Base-by-base conservation (phyloP, 2,329 filamentous ascomycete genomes). In the Diaporthe aspalathi region DNA sequence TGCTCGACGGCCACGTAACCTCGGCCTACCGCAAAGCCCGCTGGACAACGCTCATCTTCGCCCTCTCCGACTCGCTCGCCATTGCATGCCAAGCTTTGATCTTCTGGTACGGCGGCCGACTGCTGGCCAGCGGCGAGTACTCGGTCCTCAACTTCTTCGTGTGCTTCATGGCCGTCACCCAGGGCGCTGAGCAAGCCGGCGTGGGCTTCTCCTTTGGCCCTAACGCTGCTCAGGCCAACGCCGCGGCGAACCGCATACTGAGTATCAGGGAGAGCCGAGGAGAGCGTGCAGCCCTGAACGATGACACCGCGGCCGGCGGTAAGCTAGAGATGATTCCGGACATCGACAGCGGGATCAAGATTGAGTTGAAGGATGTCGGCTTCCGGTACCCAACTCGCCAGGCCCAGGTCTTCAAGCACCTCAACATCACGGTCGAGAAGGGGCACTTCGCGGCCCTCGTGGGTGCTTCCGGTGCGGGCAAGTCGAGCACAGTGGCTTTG, bases 371-470 rank as follows among this genome's bases (percentile, higher is more conserved):
- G 71, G 82, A 90, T 72, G 77, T 91, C 3, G 82, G 88, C 79
- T 91, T 91, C 82, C 86, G 84, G 73, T 91, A 91, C 75, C 88
- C 89, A 0, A 88, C 86, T 0, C 84, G 89, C 57, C 83, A 88
- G 69, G 81, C 86, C 3, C 84, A 86, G 27, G 86, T 92, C 40
- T 90, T 91, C 79, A 85, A 83, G 66, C 87, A 87, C 1, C 81
- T 94, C 70, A 90, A 86, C 76, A 82, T 94, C 72, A 88, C 85
- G 7, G 88, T 94, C 67, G 84, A 90, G 74, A 90, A 89, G 74
- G 92, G 91, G 5, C 90, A 93, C 77, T 93, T 93, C 76, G 90
- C 88, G 0, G 92, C 91, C 1, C 83, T 94, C 1, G 91, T 94
- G 6, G 92, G 92, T 1, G 87, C 91, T 0, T 91, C 89, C 1